phyloP scores from a whole-genome alignment of 768 basidiomycete species.

The Mycena vitilis region DNA sequence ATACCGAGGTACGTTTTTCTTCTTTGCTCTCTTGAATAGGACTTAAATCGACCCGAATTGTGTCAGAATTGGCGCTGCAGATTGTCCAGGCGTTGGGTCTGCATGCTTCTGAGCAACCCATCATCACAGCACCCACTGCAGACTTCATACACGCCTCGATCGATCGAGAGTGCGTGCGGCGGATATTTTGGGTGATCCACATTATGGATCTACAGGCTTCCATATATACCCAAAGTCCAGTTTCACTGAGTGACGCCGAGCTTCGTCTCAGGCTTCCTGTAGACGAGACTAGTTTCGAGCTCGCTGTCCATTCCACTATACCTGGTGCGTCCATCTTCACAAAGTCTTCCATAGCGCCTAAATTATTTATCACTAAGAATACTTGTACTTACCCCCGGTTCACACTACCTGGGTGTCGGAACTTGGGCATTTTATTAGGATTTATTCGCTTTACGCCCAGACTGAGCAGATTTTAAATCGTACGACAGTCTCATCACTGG shows the following conservation, averaged over 20 bases:
- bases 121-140: slow-evolving; percentile 66
- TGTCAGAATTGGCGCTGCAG: slow-evolving; percentile 68
- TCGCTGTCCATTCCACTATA: slow-evolving; percentile 68
- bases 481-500: slow-evolving; percentile 42
- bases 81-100: slow-evolving; percentile 77
- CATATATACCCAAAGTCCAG: slow-evolving; percentile 33
- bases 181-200: slow-evolving; percentile 85
- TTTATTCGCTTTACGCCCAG: slow-evolving; percentile 71
- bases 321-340: slow-evolving; percentile 54
- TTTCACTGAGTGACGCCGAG: slow-evolving; percentile 50
- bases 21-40: neutral
- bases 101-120: slow-evolving; percentile 70
- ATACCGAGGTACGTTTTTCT: slow-evolving; percentile 60
- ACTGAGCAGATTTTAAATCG: slow-evolving; percentile 68
- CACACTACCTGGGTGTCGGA: slow-evolving; percentile 74
- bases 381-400: slow-evolving; percentile 72
- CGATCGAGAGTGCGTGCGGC: slow-evolving; percentile 82
- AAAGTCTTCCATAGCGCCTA: neutral
- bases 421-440: slow-evolving; percentile 80
- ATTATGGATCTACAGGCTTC: slow-evolving; percentile 64
- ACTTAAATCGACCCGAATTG: neutral
- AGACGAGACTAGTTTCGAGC: slow-evolving; percentile 85
- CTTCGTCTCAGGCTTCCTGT: slow-evolving; percentile 77
- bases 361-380: slow-evolving; percentile 58
- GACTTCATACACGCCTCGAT: slow-evolving; percentile 71